Conservation (phyloP, 495 filamentous ascomycete genomes). For the Penicillium manginii region DNA sequence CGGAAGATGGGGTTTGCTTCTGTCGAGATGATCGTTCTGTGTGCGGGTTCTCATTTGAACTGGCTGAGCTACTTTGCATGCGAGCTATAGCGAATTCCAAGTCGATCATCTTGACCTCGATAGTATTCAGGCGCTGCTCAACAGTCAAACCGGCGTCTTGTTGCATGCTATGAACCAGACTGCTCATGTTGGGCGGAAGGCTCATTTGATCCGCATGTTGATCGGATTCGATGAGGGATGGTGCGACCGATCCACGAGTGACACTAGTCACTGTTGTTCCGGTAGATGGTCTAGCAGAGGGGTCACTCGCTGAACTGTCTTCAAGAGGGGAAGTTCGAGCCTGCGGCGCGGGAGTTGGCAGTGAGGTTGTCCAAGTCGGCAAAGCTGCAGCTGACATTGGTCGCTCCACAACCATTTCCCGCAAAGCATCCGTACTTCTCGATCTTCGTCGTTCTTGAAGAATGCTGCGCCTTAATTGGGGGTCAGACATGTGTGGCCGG, state of each 20-base stretch:
- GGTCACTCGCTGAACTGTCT: slow-evolving; percentile 32
- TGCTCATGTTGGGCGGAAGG: slow-evolving; percentile 46
- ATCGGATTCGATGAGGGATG: slow-evolving; percentile 27
- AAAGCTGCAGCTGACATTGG: slow-evolving; percentile 31
- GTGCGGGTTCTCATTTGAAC: slow-evolving; percentile 20
- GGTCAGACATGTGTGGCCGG: slow-evolving; percentile 13
- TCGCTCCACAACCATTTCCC: slow-evolving; percentile 27
- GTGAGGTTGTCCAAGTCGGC: slow-evolving; percentile 31
- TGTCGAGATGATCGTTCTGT: slow-evolving; percentile 20
- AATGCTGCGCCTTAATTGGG: slow-evolving; percentile 23
- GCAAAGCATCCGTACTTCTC: slow-evolving; percentile 36
- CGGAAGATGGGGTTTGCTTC: slow-evolving; percentile 21
- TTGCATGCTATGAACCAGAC: slow-evolving; percentile 47
- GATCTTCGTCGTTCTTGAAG: slow-evolving; percentile 36
- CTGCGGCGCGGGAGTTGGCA: slow-evolving; percentile 26
- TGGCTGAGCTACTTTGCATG: slow-evolving; percentile 45
- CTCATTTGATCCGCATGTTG: slow-evolving; percentile 27
- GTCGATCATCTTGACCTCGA: slow-evolving; percentile 60
- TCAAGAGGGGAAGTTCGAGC: slow-evolving; percentile 29
- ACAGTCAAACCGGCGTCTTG: slow-evolving; percentile 50
- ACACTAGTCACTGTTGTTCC: slow-evolving; percentile 39
- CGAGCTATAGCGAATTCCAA: slow-evolving; percentile 59
- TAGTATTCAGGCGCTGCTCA: slow-evolving; percentile 55
- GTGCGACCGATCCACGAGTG: slow-evolving; percentile 25
- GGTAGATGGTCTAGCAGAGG: slow-evolving; percentile 33